A percentile compares a stretch with the other conserved stretches of the same genome.
Evolutionary conservation across 1,284 basidiomycete species (phyloP).

Genomic region (Tilletia horrida): DNA sequence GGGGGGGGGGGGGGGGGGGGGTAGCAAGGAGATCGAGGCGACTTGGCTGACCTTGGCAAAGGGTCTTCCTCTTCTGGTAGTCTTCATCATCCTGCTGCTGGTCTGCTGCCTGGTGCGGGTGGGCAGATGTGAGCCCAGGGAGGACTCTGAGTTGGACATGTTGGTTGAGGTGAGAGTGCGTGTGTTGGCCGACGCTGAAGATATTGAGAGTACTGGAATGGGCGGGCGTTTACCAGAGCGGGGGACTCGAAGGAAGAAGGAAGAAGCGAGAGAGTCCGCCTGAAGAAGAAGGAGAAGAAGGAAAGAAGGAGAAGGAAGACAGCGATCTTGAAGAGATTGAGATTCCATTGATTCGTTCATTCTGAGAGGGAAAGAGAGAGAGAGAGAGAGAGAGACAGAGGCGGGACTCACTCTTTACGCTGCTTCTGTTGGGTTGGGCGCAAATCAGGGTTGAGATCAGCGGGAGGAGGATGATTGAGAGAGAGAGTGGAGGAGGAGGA

Average conservation of each 20-base stretch:
- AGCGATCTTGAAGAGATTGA: no score
- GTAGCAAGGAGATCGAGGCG: slow-evolving; percentile 86
- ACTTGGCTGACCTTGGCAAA: slow-evolving; percentile 37
- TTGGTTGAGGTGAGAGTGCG: neutral
- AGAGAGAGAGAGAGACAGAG: no score
- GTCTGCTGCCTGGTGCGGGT: slow-evolving; percentile 44
- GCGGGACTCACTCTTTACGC: no score
- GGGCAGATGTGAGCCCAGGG: slow-evolving; percentile 24
- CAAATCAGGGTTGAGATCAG: no score
- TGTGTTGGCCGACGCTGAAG: neutral
- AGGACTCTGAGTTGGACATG: slow-evolving; percentile 9
- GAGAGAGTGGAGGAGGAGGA: no score
- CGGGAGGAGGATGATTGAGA: no score
- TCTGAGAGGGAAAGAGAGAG: no score
- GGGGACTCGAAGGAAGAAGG: neutral
- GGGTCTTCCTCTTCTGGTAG: slow-evolving; percentile 41
- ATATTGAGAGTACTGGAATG: neutral
- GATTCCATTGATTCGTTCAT: no score
- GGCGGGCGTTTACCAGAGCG: neutral
- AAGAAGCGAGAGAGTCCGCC: no score
- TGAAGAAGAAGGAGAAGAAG: no score
- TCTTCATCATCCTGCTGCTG: slow-evolving; percentile 53
- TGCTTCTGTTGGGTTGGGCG: no score
- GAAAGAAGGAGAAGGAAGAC: no score
- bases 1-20: slow-evolving; percentile 87